Evolutionary conservation across 495 filamentous ascomycete species (phyloP).

Genomic region (Hypoxylon lienhwacheense): DNA sequence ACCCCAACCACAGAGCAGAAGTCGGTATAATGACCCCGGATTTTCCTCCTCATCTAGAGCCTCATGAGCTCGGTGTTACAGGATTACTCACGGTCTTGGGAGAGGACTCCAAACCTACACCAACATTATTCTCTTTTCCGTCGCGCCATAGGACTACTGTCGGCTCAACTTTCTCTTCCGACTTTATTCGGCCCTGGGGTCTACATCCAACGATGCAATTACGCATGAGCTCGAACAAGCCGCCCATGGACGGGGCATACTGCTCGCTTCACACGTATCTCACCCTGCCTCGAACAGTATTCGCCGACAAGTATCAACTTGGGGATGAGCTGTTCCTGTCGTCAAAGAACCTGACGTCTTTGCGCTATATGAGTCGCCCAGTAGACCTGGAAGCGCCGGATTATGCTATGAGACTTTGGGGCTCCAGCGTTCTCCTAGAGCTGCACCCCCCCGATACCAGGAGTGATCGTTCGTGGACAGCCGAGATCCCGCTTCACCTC

Average conservation of each 20-base stretch:
- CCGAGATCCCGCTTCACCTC: constrained; percentile 81
- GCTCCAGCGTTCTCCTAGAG: constrained; percentile 75
- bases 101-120: constrained; percentile 64
- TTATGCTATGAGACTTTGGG: constrained; percentile 78
- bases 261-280: constrained; percentile 84
- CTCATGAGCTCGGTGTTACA: constrained; percentile 73
- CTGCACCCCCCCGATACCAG: constrained; percentile 57
- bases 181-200: constrained; percentile 72
- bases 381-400: constrained; percentile 92
- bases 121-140: constrained; percentile 86
- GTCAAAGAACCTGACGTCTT: constrained; percentile 70
- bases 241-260: constrained; percentile 42
- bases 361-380: constrained; percentile 72
- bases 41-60: constrained; percentile 57
- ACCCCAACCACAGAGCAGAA: constrained; percentile 58
- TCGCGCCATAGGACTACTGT: constrained; percentile 71
- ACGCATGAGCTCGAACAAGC: constrained; percentile 45
- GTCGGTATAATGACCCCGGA: constrained; percentile 79
- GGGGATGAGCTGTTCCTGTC: constrained; percentile 69
- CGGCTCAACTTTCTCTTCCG: constrained; percentile 49
- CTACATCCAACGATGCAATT: constrained; percentile 83
- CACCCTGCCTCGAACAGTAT: constrained; percentile 80
- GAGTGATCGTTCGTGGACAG: constrained; percentile 59
- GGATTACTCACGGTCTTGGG: constrained; percentile 81
- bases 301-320: constrained; percentile 86